Evolutionary conservation across 1,139 yeast genomes (phyloP).

Genomic region (Geotrichum siamense): DNA sequence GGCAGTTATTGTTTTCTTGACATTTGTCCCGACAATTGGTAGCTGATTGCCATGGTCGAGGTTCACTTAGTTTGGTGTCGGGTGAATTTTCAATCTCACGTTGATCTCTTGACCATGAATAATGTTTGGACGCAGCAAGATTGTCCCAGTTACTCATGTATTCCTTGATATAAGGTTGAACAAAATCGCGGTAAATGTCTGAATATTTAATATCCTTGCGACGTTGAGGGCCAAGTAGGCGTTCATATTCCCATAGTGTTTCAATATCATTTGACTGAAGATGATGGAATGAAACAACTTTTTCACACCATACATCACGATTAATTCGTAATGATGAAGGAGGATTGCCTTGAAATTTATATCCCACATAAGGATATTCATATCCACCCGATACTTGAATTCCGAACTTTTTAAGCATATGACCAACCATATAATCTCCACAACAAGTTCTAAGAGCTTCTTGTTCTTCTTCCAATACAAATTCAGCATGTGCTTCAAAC

Average conservation of each 20-base stretch:
- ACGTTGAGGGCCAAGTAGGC: conserved; percentile 26
- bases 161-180: conserved; percentile 29
- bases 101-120: conserved; percentile 18
- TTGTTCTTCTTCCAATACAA: conserved; percentile 25
- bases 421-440: conserved; percentile 36
- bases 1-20: conserved; percentile 21
- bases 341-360: conserved; percentile 33
- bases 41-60: conserved; percentile 23
- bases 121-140: conserved; percentile 20
- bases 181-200: conserved; percentile 33
- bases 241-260: conserved; percentile 35
- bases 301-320: conserved; percentile 31
- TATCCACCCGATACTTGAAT: conserved; percentile 21
- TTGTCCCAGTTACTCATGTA: conserved; percentile 30
- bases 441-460: conserved; percentile 29
- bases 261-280: conserved; percentile 32
- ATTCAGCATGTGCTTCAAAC: conserved; percentile 25
- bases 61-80: conserved; percentile 16
- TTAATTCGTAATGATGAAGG: conserved; percentile 22
- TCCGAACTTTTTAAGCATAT: conserved; percentile 21
- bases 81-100: conserved; percentile 16
- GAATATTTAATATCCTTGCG: conserved; percentile 27
- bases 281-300: conserved; percentile 35
- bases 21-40: conserved; percentile 27
- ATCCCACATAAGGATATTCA: conserved; percentile 22